Evolutionary conservation across 441 rosid species (phyloP).

Genomic region (Pelargonium australe): DNA sequence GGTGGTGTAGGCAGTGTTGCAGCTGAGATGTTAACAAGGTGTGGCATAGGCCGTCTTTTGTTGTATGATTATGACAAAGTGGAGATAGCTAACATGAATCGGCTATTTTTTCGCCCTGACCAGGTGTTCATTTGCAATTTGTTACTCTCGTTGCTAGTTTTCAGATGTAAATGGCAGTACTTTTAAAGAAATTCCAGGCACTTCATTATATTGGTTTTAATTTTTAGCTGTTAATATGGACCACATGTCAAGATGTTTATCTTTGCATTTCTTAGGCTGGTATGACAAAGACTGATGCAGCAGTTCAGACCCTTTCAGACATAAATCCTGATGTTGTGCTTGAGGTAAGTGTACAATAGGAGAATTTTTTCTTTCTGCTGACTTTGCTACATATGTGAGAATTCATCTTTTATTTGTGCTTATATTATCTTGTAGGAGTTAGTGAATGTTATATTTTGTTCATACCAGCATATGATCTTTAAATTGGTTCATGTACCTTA

Average conservation of each 20-base stretch:
- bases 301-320: conserved; percentile 90
- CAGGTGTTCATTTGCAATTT: conserved; percentile 44
- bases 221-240: background rate
- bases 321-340: conserved; percentile 92
- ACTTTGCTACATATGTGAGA: background rate
- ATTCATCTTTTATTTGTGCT: background rate
- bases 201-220: background rate
- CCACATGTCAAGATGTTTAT: background rate
- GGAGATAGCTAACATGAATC: conserved; percentile 95
- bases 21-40: conserved; percentile 96
- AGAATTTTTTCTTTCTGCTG: background rate
- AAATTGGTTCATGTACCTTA: background rate
- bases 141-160: background rate
- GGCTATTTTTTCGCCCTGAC: conserved; percentile 92
- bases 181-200: background rate
- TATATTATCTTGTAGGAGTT: background rate
- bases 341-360: conserved; percentile 39
- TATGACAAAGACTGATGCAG: conserved; percentile 99
- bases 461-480: background rate
- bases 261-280: conserved; percentile 50
- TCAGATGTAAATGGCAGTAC: background rate
- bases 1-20: conserved; percentile 99
- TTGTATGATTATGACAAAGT: conserved; percentile 93
- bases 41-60: conserved; percentile 94
- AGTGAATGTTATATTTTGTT: conserved; percentile 9